Evolutionary conservation across 306 rosid genomes (phyloP), one percentile per base, ranked within the genome.

Genomic region (Sicyos edulis): DNA sequence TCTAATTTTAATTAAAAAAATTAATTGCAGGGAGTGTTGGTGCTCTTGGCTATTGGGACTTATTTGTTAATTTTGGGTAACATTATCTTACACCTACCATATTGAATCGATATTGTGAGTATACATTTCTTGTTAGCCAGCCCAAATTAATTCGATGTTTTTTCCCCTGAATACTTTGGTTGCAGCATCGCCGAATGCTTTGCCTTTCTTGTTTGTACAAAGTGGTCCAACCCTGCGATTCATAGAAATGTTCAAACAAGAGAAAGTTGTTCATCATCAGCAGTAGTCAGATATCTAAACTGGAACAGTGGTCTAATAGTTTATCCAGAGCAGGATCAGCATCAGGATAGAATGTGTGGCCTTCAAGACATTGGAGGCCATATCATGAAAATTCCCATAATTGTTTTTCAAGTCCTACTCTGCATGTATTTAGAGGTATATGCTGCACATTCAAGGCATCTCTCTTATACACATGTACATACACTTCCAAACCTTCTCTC

Each of bases 41-140:
- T 78, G 92, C 95, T 69, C 84, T 95, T 72, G 96, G 99, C 77
- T 95, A 97, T 96, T 95, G 99, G 97, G 96, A 95, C 85, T 85
- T 95, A 56, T 91, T 91, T 83, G 91, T 95, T 80, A 95, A 95
- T 79, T 95, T 95, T 77, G 83, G 92, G 97, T 95, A 84, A 40
- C 83, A 71, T 77, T 77, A 54, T 67, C 76, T 73, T 82, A 34
- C 74, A 63, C 63, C 63, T 24, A 55, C 73, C 72, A 61, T 77
- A 54, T 51, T 78, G 20, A 47, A 37, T 37, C 44, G 6, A 37
- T 37, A 5, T 37, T 37, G 7, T 6, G 44, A 37, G 44, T 0
- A 37, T 37, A 6, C 1, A 9, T 42, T 42, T 42, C 47, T 42
- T 42, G 11, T 42, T 42, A 12, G 47, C 72, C 20, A 21, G 5